Evolutionary conservation across 495 filamentous ascomycete genomes (phyloP).

Genomic region (Talaromyces wortmannii): DNA sequence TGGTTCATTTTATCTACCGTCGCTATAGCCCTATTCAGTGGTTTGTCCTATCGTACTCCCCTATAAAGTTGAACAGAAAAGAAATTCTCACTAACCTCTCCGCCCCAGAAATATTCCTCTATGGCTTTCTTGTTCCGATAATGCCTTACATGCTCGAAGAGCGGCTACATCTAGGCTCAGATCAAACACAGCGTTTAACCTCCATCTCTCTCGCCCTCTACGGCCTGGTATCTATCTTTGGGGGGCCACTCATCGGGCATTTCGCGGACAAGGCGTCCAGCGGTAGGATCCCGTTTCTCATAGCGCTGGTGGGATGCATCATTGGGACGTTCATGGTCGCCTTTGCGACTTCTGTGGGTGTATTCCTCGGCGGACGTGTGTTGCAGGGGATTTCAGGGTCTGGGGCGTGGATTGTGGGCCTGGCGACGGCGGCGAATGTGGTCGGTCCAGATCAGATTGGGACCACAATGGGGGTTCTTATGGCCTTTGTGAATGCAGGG

Average conservation of each 20-base stretch:
- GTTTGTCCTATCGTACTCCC: constrained; percentile 1
- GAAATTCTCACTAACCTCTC: constrained; percentile 15
- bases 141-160: constrained; percentile 18
- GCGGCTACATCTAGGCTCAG: constrained; percentile 14
- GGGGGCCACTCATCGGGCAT: constrained; percentile 17
- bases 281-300: constrained; percentile 8
- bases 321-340: constrained; percentile 16
- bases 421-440: constrained; percentile 14
- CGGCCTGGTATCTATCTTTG: constrained; percentile 14
- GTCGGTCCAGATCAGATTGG: constrained; percentile 14
- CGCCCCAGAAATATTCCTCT: constrained; percentile 19
- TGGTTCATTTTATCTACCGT: constrained; percentile 15
- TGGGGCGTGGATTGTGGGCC: constrained; percentile 15
- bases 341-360: constrained; percentile 8
- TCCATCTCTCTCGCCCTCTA: constrained; percentile 12
- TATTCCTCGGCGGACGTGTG: constrained; percentile 10
- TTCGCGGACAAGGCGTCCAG: constrained; percentile 11
- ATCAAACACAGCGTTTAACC: constrained; percentile 16
- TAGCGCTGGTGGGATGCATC: constrained; percentile 8
- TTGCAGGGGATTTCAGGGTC: constrained; percentile 13
- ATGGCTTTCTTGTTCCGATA: constrained; percentile 21
- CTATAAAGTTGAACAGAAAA: neutral
- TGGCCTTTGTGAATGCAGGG: constrained; percentile 12
- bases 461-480: constrained; percentile 11
- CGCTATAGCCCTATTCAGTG: constrained; percentile 16